Conservation (phyloP, 2,329 filamentous ascomycete genomes). For the Amauroascus verrucosus region DNA sequence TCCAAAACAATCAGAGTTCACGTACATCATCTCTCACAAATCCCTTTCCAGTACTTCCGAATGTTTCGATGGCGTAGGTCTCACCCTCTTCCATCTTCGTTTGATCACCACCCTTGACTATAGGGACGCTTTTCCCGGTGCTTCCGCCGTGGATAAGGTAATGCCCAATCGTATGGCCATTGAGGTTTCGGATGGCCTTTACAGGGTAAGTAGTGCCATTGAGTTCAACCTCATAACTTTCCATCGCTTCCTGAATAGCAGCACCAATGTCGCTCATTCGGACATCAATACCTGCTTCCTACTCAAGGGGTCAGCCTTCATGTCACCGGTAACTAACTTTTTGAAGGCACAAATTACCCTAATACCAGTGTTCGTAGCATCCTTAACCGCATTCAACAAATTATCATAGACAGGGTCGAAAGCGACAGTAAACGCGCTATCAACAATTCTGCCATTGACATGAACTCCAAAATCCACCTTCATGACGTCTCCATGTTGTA, state of each 20-base stretch:
- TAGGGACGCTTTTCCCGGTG: slow-evolving; percentile 78
- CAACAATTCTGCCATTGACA: slow-evolving; percentile 60
- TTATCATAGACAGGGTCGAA: slow-evolving; percentile 61
- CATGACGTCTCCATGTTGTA: slow-evolving; percentile 59
- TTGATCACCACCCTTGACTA: slow-evolving; percentile 76
- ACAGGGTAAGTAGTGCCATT: slow-evolving; percentile 67
- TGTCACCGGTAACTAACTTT: neutral
- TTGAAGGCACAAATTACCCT: slow-evolving; percentile 35
- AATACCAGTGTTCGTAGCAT: slow-evolving; percentile 64
- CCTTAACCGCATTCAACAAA: slow-evolving; percentile 55
- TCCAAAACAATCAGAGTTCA: slow-evolving; percentile 12
- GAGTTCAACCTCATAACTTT: slow-evolving; percentile 81
- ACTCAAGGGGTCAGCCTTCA: slow-evolving; percentile 14
- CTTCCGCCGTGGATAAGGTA: slow-evolving; percentile 89
- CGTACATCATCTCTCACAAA: slow-evolving; percentile 74
- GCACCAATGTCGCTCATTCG: slow-evolving; percentile 77
- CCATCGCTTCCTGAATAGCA: slow-evolving; percentile 82
- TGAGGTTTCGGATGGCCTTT: slow-evolving; percentile 78
- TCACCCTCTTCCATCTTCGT: slow-evolving; percentile 98
- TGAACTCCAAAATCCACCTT: slow-evolving; percentile 65
- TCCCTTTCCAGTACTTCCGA: slow-evolving; percentile 84
- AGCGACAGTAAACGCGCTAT: slow-evolving; percentile 59
- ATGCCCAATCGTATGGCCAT: slow-evolving; percentile 79
- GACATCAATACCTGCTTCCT: slow-evolving; percentile 85
- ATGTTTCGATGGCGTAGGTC: slow-evolving; percentile 90